Evolutionary conservation across 306 rosid species (phyloP).

Genomic region (Aeschynomene evenia): DNA sequence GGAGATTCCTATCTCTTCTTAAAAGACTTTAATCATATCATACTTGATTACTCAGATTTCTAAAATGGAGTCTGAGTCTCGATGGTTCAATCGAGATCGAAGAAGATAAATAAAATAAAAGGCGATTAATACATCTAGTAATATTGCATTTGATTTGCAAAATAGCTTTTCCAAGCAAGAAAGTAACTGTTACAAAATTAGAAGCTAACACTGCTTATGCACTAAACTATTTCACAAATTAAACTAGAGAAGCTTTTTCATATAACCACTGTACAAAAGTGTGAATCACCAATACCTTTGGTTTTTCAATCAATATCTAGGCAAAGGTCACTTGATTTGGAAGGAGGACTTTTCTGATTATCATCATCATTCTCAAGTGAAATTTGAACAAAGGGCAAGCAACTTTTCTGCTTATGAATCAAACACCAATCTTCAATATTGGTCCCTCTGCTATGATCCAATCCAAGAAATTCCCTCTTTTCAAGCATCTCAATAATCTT

Average conservation of each 20-base stretch:
- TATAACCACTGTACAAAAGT: conserved; percentile 3
- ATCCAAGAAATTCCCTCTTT: conserved; percentile 32
- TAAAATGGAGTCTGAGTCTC: no score
- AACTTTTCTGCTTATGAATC: conserved; percentile 38
- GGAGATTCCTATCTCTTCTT: no score
- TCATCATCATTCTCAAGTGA: conserved; percentile 31
- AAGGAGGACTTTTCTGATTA: background rate
- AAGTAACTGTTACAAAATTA: background rate
- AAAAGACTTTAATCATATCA: no score
- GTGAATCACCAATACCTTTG: background rate
- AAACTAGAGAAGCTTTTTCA: background rate
- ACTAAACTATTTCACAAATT: background rate
- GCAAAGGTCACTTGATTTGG: conserved; percentile 38
- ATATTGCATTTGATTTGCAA: background rate
- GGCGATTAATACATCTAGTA: no score
- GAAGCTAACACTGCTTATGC: background rate
- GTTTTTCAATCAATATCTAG: conserved; percentile 36
- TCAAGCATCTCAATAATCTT: conserved; percentile 60
- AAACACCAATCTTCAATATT: conserved; percentile 70
- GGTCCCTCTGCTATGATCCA: conserved; percentile 37
- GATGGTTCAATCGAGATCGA: no score
- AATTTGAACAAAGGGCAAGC: conserved; percentile 19
- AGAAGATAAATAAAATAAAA: no score
- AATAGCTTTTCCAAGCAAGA: background rate
- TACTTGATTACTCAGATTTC: no score